A percentile compares a stretch with the other conserved stretches of the same genome.
Evolutionary conservation across 2,329 filamentous ascomycete species (phyloP).

Genomic region (Aphanocladium album): DNA sequence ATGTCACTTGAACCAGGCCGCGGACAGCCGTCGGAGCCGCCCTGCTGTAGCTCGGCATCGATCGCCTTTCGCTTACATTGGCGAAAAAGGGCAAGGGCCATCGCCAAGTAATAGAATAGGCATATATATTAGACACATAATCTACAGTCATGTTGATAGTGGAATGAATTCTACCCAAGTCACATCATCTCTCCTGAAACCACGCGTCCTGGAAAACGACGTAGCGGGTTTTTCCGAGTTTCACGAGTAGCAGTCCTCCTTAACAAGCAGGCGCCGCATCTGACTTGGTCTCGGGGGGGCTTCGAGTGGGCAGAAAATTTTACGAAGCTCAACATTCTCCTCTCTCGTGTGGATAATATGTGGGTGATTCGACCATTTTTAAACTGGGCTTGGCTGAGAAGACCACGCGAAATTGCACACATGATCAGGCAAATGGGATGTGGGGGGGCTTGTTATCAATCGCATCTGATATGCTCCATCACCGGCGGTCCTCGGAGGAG

Average conservation of each 20-base stretch:
- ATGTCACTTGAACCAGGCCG: not conserved
- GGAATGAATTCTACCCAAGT: too few species aligned
- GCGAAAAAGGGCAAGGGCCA: not conserved
- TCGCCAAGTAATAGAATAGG: not conserved
- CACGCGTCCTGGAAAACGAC: not conserved
- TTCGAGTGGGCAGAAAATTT: not conserved
- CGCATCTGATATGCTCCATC: constrained; percentile 9
- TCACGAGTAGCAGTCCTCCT: not conserved
- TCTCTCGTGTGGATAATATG: not conserved
- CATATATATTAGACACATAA: not conserved
- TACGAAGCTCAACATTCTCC: not conserved
- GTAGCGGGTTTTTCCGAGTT: not conserved
- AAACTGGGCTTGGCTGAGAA: not conserved
- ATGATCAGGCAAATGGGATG: not conserved
- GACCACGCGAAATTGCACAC: not conserved
- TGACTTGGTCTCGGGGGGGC: not conserved
- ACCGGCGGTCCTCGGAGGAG: not conserved
- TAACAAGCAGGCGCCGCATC: not conserved
- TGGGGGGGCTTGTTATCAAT: constrained; percentile 6
- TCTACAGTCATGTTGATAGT: too few species aligned
- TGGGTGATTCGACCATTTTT: not conserved
- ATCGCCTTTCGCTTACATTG: not conserved
- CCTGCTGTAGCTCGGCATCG: not conserved
- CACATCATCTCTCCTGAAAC: too few species aligned
- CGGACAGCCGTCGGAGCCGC: not conserved